Evolutionary conservation across 352 stramenopile species (phyloP).

Genomic region (Globisporangium nagaii): DNA sequence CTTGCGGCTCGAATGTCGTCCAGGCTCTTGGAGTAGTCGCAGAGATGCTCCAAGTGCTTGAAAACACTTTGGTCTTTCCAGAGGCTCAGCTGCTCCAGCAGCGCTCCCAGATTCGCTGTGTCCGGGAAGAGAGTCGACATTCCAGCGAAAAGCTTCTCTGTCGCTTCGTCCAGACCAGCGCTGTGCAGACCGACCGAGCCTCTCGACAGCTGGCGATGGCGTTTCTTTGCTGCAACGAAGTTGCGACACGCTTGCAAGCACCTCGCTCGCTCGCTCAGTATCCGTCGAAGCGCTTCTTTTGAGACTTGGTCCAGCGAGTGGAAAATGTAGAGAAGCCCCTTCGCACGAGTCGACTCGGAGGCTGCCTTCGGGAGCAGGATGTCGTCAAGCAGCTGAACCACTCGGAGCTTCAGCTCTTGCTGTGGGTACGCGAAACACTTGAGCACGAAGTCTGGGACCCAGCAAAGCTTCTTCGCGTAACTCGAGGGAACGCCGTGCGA

Average conservation of each 20-base stretch:
- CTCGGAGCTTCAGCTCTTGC: constrained; percentile 76
- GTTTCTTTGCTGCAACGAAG: constrained; percentile 49
- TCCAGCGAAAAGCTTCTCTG: constrained; percentile 26
- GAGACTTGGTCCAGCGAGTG: constrained; percentile 52
- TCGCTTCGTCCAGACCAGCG: constrained; percentile 19
- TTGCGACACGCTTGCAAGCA: constrained; percentile 24
- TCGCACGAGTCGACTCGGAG: constrained; percentile 42
- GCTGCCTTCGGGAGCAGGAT: constrained; percentile 74
- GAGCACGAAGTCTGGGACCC: constrained; percentile 79
- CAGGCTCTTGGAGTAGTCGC: constrained; percentile 42
- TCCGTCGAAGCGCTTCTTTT: constrained; percentile 65
- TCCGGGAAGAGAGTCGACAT: constrained; percentile 57
- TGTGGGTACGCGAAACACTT: constrained; percentile 85
- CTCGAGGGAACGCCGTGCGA: constrained; percentile 25
- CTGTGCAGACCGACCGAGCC: constrained; percentile 2
- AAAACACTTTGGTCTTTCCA: constrained; percentile 82
- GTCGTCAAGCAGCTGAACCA: constrained; percentile 81
- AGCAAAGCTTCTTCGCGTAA: constrained; percentile 64
- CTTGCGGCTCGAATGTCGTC: constrained; percentile 40
- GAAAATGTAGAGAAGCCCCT: constrained; percentile 70
- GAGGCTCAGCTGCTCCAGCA: constrained; percentile 55
- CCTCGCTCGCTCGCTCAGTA: constrained; percentile 60
- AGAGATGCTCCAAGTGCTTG: constrained; percentile 62
- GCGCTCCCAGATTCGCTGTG: constrained; percentile 38
- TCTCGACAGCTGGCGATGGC: constrained; percentile 23